Conservation (phyloP, 805 yeast species). For the Tetrapisispora phaffii region DNA sequence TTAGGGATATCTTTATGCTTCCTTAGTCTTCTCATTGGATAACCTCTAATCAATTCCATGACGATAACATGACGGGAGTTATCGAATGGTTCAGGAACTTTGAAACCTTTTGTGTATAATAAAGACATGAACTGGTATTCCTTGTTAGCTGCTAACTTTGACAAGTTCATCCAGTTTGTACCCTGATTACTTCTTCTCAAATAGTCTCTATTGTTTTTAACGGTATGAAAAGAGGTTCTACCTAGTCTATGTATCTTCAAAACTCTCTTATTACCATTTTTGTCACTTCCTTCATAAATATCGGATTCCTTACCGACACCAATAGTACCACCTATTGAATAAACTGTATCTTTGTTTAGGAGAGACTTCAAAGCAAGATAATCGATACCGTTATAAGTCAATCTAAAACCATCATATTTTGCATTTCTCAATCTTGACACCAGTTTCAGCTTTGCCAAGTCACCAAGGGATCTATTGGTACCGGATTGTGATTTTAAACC, state of each 20-base stretch:
- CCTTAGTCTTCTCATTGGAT: conserved; percentile 74
- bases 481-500: conserved; percentile 67
- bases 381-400: conserved; percentile 86
- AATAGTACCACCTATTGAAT: conserved; percentile 74
- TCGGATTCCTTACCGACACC: conserved; percentile 98
- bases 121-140: conserved; percentile 84
- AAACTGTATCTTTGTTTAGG: conserved; percentile 61
- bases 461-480: conserved; percentile 70
- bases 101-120: conserved; percentile 62
- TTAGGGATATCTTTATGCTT: conserved; percentile 59
- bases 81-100: conserved; percentile 84
- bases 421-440: conserved; percentile 78
- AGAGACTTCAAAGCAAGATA: conserved; percentile 82
- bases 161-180: conserved; percentile 85
- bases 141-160: conserved; percentile 82
- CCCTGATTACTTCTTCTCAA: conserved; percentile 55
- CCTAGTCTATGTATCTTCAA: conserved; percentile 90
- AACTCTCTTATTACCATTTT: conserved; percentile 56
- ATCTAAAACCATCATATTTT: conserved; percentile 86
- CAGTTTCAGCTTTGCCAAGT: conserved; percentile 76
- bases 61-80: conserved; percentile 83
- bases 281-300: conserved; percentile 72
- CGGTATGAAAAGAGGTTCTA: conserved; percentile 84
- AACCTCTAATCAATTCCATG: conserved; percentile 88
- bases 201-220: conserved; percentile 89